phyloP scores from a whole-genome alignment of 768 basidiomycete species.

The Tylopilus intermedius region DNA sequence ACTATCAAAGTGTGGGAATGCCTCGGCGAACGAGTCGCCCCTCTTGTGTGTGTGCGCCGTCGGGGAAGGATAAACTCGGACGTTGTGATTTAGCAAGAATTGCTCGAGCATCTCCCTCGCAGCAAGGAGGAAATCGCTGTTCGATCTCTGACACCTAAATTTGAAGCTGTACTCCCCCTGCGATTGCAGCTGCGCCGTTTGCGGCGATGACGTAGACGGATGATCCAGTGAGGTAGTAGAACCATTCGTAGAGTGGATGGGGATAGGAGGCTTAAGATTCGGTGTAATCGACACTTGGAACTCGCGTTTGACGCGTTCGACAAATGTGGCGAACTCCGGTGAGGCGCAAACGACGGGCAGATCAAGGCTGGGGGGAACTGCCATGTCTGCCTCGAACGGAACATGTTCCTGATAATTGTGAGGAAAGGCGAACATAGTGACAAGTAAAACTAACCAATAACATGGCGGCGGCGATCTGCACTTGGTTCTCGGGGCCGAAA shows the following conservation, averaged over 20 bases:
- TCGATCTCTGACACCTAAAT: slow-evolving; percentile 91
- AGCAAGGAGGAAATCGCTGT: slow-evolving; percentile 87
- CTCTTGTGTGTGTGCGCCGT: slow-evolving; percentile 78
- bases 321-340: slow-evolving; percentile 79
- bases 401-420: slow-evolving; percentile 74
- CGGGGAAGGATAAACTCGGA: slow-evolving; percentile 76
- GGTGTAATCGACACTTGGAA: slow-evolving; percentile 87
- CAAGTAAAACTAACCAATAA: slow-evolving; percentile 57
- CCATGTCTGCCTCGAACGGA: slow-evolving; percentile 93
- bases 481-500: slow-evolving; percentile 94
- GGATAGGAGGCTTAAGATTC: slow-evolving; percentile 52
- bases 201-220: slow-evolving; percentile 24
- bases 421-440: background rate
- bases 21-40: slow-evolving; percentile 90
- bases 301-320: slow-evolving; percentile 89
- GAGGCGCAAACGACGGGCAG: slow-evolving; percentile 70
- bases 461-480: slow-evolving; percentile 96
- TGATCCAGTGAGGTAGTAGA: slow-evolving; percentile 48
- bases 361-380: slow-evolving; percentile 79
- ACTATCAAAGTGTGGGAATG: slow-evolving; percentile 95
- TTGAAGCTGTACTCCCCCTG: slow-evolving; percentile 82
- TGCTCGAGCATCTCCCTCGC: slow-evolving; percentile 92
- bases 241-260: slow-evolving; percentile 41
- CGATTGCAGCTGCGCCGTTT: slow-evolving; percentile 16
- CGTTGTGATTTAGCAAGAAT: slow-evolving; percentile 78